phyloP scores from a whole-genome alignment of 2,329 filamentous ascomycete genomes.

The Alternaria sp. region DNA sequence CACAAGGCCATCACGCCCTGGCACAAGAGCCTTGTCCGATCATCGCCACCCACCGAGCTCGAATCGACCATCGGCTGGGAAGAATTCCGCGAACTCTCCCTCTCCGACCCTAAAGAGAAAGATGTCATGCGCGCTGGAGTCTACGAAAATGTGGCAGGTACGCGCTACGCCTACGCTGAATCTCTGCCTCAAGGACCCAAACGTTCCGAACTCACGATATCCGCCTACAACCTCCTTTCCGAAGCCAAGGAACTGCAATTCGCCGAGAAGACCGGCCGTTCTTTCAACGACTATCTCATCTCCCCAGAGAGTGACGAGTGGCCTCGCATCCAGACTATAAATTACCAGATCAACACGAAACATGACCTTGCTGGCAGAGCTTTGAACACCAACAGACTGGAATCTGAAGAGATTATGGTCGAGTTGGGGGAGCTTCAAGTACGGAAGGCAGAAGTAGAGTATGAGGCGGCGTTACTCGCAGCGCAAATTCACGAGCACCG shows the following conservation, averaged over 20 bases:
- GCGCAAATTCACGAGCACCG: conserved; percentile 36
- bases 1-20: conserved; percentile 31
- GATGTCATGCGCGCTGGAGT: conserved; percentile 31
- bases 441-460: conserved; percentile 23
- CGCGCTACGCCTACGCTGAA: conserved; percentile 33
- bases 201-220: conserved; percentile 30
- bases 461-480: conserved; percentile 28
- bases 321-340: conserved; percentile 29
- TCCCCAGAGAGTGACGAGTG: conserved; percentile 9
- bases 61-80: conserved; percentile 37
- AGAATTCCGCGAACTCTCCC: conserved; percentile 38
- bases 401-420: conserved; percentile 24
- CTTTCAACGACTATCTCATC: conserved; percentile 25
- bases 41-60: conserved; percentile 30
- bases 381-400: conserved; percentile 19
- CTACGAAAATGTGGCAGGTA: conserved; percentile 37
- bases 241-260: conserved; percentile 41
- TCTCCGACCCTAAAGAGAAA: conserved; percentile 27
- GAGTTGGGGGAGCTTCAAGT: conserved; percentile 27
- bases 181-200: conserved; percentile 27
- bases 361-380: conserved; percentile 19
- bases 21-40: conserved; percentile 30
- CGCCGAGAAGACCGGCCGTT: conserved; percentile 27
- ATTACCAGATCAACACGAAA: conserved; percentile 31
- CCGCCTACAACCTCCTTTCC: conserved; percentile 40